Evolutionary conservation across 2,329 filamentous ascomycete species (phyloP), one percentile per base, ranked within the genome.

Genomic region (Fusarium domesticum): DNA sequence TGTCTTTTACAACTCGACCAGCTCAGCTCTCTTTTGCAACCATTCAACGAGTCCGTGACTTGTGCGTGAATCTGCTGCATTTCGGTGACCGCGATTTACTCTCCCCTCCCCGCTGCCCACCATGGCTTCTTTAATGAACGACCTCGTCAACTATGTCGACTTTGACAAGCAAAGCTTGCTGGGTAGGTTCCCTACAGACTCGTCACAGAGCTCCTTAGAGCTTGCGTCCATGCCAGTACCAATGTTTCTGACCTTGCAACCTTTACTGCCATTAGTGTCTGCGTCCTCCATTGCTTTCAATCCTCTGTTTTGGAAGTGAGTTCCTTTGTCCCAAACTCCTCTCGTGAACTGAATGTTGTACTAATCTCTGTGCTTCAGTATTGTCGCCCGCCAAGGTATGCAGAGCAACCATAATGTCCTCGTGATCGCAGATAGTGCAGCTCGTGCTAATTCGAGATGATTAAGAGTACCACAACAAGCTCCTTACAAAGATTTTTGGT

Each of bases 221-320:
- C 20, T 23, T 23, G 35, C 31, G 23, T 17, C 18, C 23, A 43
- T 36, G n/a, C 19, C 44, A 42, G 35, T 43, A 35, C 28, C 25
- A 39, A 34, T 16, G 25, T 39, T 31, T 49, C 51, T 60, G 42
- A 60, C 48, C 18, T 10, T 12, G 40, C 37, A 15, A 28, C 39
- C 11, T 39, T 51, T 47, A 30, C 37, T 38, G n/a, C 42, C 34
- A n/a, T 45, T 45, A 96, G 91, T 93, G 57, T 88, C 89, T 57
- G 87, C 84, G 37, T 77, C 76, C 43, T 80, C 87, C 41, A 95
- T 98, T 70, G 78, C 85, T 37, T 97, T 98, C 72, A 98, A 98
- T 70, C 93, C 93, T 17, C 85, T 93, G n/a, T 97, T 96, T 70
- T 98, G 93, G 93, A 98, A 98, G 91, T 96, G 78, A 76, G 88